Base-by-base conservation (phyloP, 2,329 filamentous ascomycete genomes). In the Penicillium capsulatum region DNA sequence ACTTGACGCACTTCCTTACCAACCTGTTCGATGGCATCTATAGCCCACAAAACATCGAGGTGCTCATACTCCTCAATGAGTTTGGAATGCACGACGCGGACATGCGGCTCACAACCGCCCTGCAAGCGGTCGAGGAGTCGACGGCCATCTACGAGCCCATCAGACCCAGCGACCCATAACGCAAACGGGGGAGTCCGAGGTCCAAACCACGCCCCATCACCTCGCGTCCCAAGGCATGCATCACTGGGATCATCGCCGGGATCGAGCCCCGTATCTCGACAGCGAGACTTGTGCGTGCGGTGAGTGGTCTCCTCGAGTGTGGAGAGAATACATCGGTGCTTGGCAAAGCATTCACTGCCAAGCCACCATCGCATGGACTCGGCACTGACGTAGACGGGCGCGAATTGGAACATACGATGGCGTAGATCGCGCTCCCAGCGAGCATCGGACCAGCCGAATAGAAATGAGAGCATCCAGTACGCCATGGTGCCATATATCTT, bases 341-440 rank as follows among this genome's bases (percentile, higher is more conserved):
- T 80, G 17, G 80, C 83, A 57, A 94, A 96, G 52, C 89, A 89
- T 54, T 92, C 87, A 3, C 83, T 72, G 0, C 90, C 91, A 0
- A 96, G 75, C 91, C 91, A 96, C 91, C 91, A 97, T 4, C 87
- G 76, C 87, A 96, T 95, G 42, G 81, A 84, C 67, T 96, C 89
- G 1, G 87, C 79, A 53, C 83, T 88, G 35, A 96, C 87, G 55
- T 94, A 94, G 0, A 94, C 87, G 1, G 91, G 91, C 0, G 88
- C 81, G 51, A 94, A 96, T 55, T 92, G 87, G 62, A 97, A 96
- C 76, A 94, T 84, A 29, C 91, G 81, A 58, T 87, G 70, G 42
- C 86, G 75, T 10, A 95, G 68, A 5, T 75, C 86, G 7, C 81
- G 78, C 47, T 96, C 91, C 91, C 91, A 96, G 6, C 87, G 77